These are phyloP conservation scores for Niebla homalea DNA, from an alignment of 495 filamentous ascomycete species.

Conservation along the genomic window DNA sequence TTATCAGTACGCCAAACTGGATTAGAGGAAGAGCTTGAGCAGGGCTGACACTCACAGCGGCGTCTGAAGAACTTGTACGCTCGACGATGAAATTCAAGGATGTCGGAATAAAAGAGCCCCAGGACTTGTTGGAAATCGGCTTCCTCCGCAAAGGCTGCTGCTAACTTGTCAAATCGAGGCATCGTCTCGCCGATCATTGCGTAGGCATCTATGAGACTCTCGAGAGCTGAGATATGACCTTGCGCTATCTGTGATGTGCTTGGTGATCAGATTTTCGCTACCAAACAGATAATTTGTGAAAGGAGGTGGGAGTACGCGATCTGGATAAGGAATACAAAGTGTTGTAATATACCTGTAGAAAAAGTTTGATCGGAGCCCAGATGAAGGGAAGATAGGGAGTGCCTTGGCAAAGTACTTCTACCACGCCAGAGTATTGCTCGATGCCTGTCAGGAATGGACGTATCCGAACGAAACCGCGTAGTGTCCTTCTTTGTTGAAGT, in stretches of 20 bases:
- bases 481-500: constrained; percentile 21
- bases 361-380: constrained; percentile 34
- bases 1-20: background rate
- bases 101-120: constrained; percentile 30
- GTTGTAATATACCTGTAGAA: constrained; percentile 26
- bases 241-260: constrained; percentile 15
- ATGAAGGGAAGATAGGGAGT: constrained; percentile 33
- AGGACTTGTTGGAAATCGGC: constrained; percentile 26
- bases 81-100: constrained; percentile 30
- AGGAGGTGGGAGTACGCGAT: no score
- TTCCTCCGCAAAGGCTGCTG: constrained; percentile 18
- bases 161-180: constrained; percentile 24
- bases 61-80: constrained; percentile 33
- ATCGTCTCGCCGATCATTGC: constrained; percentile 26
- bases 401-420: constrained; percentile 32
- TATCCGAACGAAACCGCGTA: constrained; percentile 30
- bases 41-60: constrained; percentile 18
- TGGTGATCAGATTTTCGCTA: background rate
- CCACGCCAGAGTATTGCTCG: constrained; percentile 25
- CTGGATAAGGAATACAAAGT: background rate
- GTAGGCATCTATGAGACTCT: constrained; percentile 30
- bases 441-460: constrained; percentile 26
- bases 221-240: constrained; percentile 26
- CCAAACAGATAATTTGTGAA: no score
- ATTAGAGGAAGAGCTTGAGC: background rate